Percentiles rank a stretch among this genome's conserved stretches.
phyloP scores from a whole-genome alignment of 768 basidiomycete genomes.

The Panaeolus cyanescens region DNA sequence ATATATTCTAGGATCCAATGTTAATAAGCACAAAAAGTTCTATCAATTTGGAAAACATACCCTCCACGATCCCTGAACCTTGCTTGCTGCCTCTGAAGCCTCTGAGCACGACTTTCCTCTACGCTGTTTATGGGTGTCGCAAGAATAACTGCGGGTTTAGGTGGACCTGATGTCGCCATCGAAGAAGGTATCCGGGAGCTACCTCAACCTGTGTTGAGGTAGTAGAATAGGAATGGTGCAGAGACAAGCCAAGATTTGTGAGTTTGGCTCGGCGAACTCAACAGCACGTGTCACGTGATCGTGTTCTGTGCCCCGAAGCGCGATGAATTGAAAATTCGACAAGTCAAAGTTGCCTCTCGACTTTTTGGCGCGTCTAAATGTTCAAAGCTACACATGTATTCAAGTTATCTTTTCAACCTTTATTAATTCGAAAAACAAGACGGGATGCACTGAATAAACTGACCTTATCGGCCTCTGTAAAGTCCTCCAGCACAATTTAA shows the following conservation, averaged over 20 bases:
- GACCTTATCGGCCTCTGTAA: too few species aligned
- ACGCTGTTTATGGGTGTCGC: constrained; percentile 34
- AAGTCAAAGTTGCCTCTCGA: too few species aligned
- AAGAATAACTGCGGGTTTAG: constrained; percentile 19
- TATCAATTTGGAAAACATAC: constrained; percentile 32
- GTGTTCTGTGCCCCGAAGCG: background rate
- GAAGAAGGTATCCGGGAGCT: background rate
- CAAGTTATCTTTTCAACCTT: too few species aligned
- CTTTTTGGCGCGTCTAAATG: too few species aligned
- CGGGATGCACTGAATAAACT: too few species aligned
- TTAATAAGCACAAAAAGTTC: background rate
- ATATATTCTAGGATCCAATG: constrained; percentile 46
- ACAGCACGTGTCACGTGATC: background rate
- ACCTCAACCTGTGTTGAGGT: constrained; percentile 2
- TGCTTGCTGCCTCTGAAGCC: constrained; percentile 63
- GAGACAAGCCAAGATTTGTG: background rate
- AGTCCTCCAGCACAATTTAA: too few species aligned
- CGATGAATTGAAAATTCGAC: background rate
- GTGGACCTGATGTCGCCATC: constrained; percentile 13
- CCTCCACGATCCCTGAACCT: constrained; percentile 71
- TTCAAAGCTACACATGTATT: too few species aligned
- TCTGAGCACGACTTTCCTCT: constrained; percentile 61
- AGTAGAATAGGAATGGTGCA: constrained; percentile 2
- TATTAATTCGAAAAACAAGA: background rate
- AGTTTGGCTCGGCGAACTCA: background rate